Conservation (phyloP, 2,329 filamentous ascomycete genomes). For the Venturia oleaginea region DNA sequence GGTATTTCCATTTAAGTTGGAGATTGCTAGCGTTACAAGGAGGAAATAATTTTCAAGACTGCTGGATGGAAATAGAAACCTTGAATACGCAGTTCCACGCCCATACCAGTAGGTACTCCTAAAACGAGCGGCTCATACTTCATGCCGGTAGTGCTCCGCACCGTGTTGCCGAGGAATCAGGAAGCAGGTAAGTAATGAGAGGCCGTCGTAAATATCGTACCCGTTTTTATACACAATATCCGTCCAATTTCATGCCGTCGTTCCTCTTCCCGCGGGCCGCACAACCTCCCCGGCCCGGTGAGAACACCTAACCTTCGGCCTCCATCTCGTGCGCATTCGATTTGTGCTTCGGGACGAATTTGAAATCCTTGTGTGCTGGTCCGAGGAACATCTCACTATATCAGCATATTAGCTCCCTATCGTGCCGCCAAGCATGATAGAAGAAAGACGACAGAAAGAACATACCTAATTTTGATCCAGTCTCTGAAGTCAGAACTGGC, state of each 20-base stretch:
- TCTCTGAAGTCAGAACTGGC: slow-evolving; percentile 87
- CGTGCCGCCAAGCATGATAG: neutral
- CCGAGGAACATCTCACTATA: slow-evolving; percentile 96
- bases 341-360: slow-evolving; percentile 96
- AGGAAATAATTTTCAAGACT: neutral
- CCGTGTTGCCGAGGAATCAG: too few relatives aligned
- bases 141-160: too few relatives aligned
- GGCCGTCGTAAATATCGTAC: neutral
- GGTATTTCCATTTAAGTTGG: neutral
- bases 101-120: neutral
- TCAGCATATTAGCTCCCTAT: neutral
- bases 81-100: neutral
- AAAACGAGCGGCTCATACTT: neutral
- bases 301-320: neutral
- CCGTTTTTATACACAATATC: neutral
- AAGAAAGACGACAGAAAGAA: slow-evolving; percentile 9
- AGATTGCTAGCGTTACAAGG: neutral
- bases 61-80: neutral
- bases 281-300: neutral
- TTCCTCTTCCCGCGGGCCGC: neutral
- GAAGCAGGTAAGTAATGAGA: neutral
- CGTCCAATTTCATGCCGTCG: neutral
- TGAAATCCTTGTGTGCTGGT: slow-evolving; percentile 79
- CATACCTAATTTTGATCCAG: slow-evolving; percentile 97
- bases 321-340: slow-evolving; percentile 68